Evolutionary conservation across 768 basidiomycete species (phyloP), one percentile per base, ranked within the genome.

Genomic region (Leccinum ochraceum): DNA sequence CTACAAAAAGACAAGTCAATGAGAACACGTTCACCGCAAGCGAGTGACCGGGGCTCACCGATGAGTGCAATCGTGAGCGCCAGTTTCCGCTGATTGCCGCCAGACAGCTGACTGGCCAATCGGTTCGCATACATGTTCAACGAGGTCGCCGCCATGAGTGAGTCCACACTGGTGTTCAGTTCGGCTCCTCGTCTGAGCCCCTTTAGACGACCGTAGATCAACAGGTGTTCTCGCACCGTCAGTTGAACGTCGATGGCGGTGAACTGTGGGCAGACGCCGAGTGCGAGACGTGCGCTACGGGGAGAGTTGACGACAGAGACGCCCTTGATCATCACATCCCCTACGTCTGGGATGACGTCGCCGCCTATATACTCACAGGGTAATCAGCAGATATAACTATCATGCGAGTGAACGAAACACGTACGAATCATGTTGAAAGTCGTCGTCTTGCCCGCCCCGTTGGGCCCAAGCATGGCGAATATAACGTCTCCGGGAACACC

Each of bases 251-350:
- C 91, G 63, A 92, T 91, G 1, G 91, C 90, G 1, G 90, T 91
- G 73, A 92, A 90, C 63, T 92, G 91, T 0, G 90, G 90, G 69
- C 90, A 94, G 54, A 94, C 88, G 3, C 91, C 91, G 6, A 94
- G 81, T 22, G 85, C 80, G 7, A 87, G 79, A 26, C 89, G 82
- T 39, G 91, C 88, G 5, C 72, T 78, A 22, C 83, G 82, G 0
- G 90, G 84, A 58, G 85, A 79, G n/a, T 79, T 78, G 30, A 89
- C 76, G 39, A 89, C 85, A 3, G 89, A 92, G 34, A 79, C 76
- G 3, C 83, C 86, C 57, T 84, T 81, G 67, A 94, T 88, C 54
- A 83, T 68, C 16, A 90, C 82, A 63, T 93, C 88, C 1, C 91
- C 91, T 1, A 74, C 62, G 63, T 89, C 85, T 0, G 90, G 90